Base-by-base conservation (phyloP, 192 early-diverging fungal species). In the Linnemannia hyalina region DNA sequence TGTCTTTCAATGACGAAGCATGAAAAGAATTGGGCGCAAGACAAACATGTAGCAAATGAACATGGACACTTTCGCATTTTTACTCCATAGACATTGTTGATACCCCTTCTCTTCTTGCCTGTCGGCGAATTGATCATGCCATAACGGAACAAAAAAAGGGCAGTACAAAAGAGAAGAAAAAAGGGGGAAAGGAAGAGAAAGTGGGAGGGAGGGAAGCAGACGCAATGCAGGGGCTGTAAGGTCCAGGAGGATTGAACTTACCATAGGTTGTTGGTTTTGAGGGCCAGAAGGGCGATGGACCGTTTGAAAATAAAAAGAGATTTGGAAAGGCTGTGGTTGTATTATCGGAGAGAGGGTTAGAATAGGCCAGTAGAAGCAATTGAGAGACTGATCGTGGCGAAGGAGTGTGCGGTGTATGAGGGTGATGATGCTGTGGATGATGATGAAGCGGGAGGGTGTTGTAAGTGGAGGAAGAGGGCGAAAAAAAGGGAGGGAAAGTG, bases 161-260 rank as follows among this genome's bases (percentile, higher is more conserved):
- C 65, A n/a, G 63, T 65, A 32, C 15, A 65, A 68, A 22, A 29
- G n/a, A 71, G 38, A 40, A 3, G 20, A 44, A 22, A 42, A 71
- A 42, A 3, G 38, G 41, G 9, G 35, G 41, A 44, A 8, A n/a
- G 35, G n/a, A 36, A 6, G 69, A 35, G 26, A 22, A 40, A 41
- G 32, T 68, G 29, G 70, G 60, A 63, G 29, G 11, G 60, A 15
- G n/a, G 60, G 11, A 65, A 11, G 60, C 7, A 26, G 55, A 60
- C n/a, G 10, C 55, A 29, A 60, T 26, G 55, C 60, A 65, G 60
- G 60, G 60, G 60, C 15, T 65, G 1, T 29, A 65, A 11, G 26
- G 60, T 65, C 60, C 60, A 65, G 11, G 60, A 65, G 60, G 60
- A 65, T 65, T 32, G 60, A 65, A 32, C 60, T 65, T 65, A 65